These are phyloP conservation scores for Cnidoscolus chayamansa DNA, from an alignment of 441 rosid species.

Conservation along the genomic window DNA sequence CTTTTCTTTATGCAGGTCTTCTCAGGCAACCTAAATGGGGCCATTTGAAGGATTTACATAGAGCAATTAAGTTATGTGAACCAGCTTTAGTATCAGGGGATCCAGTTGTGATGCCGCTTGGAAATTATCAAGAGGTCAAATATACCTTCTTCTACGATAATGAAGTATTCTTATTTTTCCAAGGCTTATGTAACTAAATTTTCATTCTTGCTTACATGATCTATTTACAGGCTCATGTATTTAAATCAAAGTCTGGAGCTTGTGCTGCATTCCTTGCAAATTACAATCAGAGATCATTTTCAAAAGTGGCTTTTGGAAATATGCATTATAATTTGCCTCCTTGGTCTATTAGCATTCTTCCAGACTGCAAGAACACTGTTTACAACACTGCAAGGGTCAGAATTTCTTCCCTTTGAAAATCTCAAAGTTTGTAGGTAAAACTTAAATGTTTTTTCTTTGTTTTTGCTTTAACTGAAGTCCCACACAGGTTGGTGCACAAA, in stretches of 20 bases:
- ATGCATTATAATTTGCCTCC: constrained; percentile 92
- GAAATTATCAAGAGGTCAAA: constrained; percentile 78
- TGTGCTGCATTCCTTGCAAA: constrained; percentile 97
- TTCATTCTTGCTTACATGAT: constrained; percentile 7
- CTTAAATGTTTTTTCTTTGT: background rate
- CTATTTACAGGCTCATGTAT: constrained; percentile 74
- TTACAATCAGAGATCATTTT: constrained; percentile 53
- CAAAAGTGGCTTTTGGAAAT: constrained; percentile 68
- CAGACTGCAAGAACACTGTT: constrained; percentile 95
- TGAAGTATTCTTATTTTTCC: background rate
- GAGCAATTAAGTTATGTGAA: constrained; percentile 84
- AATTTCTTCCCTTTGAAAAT: background rate
- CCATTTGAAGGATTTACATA: constrained; percentile 91
- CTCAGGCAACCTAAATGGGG: constrained; percentile 96
- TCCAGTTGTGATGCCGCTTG: constrained; percentile 61
- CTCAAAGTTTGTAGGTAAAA: constrained; percentile 5
- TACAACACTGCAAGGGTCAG: constrained; percentile 97
- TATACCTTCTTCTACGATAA: constrained; percentile 6
- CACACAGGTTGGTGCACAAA: constrained; percentile 80
- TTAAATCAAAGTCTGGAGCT: constrained; percentile 66
- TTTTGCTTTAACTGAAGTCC: constrained; percentile 22
- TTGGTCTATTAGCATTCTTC: constrained; percentile 98
- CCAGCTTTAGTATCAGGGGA: constrained; percentile 77
- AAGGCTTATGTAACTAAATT: background rate
- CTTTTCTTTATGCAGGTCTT: constrained; percentile 47